These are phyloP conservation scores for Colletotrichum sp. DNA, from an alignment of 2,329 filamentous ascomycete species.

Conservation along the genomic window DNA sequence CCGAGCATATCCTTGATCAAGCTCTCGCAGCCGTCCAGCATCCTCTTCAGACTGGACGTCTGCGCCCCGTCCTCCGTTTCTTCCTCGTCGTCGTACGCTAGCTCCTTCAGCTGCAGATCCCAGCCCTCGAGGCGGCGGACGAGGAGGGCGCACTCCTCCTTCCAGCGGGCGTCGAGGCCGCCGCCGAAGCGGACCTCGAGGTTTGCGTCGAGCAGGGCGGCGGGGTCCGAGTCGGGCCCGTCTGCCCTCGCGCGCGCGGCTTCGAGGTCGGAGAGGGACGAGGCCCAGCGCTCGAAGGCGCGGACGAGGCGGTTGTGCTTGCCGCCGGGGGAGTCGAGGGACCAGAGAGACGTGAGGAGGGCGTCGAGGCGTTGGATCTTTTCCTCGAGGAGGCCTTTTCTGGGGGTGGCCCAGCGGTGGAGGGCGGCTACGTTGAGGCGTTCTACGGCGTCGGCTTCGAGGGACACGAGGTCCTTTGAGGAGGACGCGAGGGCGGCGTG, in stretches of 20 bases:
- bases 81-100: slow-evolving; percentile 31
- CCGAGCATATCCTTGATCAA: slow-evolving; percentile 64
- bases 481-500: slow-evolving; percentile 45
- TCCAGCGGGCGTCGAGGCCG: slow-evolving; percentile 63
- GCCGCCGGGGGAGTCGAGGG: slow-evolving; percentile 59
- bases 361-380: slow-evolving; percentile 63
- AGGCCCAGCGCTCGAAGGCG: slow-evolving; percentile 66
- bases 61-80: slow-evolving; percentile 6
- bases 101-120: slow-evolving; percentile 50
- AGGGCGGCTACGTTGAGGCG: slow-evolving; percentile 57
- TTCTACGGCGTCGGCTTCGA: slow-evolving; percentile 52
- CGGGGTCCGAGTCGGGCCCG: slow-evolving; percentile 28
- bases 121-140: slow-evolving; percentile 60
- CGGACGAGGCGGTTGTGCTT: slow-evolving; percentile 60
- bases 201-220: slow-evolving; percentile 33
- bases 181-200: slow-evolving; percentile 54
- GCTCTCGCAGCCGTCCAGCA: slow-evolving; percentile 51
- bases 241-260: slow-evolving; percentile 44
- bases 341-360: slow-evolving; percentile 62
- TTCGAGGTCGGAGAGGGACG: slow-evolving; percentile 50
- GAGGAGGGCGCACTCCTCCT: slow-evolving; percentile 59
- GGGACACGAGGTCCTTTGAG: slow-evolving; percentile 36
- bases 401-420: slow-evolving; percentile 49
- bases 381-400: slow-evolving; percentile 48
- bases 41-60: slow-evolving; percentile 46